Evolutionary conservation across 805 yeast genomes (phyloP).

Genomic region (Candida easanensis): DNA sequence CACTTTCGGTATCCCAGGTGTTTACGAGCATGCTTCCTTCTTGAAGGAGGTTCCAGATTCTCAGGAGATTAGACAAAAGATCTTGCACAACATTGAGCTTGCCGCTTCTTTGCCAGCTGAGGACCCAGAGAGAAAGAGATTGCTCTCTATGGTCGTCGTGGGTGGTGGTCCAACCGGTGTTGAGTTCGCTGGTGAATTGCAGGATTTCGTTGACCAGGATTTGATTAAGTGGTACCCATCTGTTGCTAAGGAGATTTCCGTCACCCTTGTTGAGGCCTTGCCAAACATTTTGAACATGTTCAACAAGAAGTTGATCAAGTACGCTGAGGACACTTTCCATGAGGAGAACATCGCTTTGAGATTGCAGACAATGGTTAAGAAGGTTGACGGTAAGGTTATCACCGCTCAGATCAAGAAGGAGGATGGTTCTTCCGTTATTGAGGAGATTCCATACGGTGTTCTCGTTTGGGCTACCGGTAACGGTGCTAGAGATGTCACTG

Average conservation of each 20-base stretch:
- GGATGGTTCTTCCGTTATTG: constrained; percentile 57
- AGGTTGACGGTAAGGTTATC: constrained; percentile 70
- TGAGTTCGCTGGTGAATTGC: constrained; percentile 94
- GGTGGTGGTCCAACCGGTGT: constrained; percentile 99
- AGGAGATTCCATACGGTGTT: constrained; percentile 82
- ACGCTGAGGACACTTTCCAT: constrained; percentile 76
- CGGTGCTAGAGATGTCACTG: constrained; percentile 76
- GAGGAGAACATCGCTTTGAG: constrained; percentile 67
- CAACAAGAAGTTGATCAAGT: constrained; percentile 64
- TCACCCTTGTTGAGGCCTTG: constrained; percentile 84
- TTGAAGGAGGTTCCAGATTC: constrained; percentile 90
- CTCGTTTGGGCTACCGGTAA: constrained; percentile 98
- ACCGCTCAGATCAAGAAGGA: constrained; percentile 65
- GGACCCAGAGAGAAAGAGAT: constrained; percentile 77
- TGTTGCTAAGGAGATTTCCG: constrained; percentile 76
- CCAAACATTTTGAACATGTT: constrained; percentile 83
- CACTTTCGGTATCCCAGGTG: constrained; percentile 95
- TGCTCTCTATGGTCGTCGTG: constrained; percentile 85
- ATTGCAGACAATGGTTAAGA: constrained; percentile 85
- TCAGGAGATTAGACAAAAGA: constrained; percentile 72
- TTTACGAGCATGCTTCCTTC: constrained; percentile 81
- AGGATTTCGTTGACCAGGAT: constrained; percentile 92
- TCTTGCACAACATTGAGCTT: constrained; percentile 86
- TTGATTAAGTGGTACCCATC: constrained; percentile 85
- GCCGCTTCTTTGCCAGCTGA: constrained; percentile 74